A percentile compares a stretch with the other conserved stretches of the same genome.
phyloP scores from a whole-genome alignment of 768 basidiomycete species.

The Clitopilus hobsonii region DNA sequence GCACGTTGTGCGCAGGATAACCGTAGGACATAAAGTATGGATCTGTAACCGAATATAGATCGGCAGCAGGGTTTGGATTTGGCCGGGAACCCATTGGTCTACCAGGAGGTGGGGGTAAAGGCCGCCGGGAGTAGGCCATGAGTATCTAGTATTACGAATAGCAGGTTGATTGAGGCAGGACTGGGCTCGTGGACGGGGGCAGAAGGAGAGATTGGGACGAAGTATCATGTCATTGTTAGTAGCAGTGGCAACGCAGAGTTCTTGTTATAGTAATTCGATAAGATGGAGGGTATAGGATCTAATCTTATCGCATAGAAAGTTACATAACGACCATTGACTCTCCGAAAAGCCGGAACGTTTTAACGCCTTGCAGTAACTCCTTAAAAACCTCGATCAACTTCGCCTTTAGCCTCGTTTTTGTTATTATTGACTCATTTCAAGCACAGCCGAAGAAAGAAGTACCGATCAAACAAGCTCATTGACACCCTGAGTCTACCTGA shows the following conservation, averaged over 20 bases:
- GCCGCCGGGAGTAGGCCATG: slow-evolving; percentile 20
- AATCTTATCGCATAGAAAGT: not conserved
- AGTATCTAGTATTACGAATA: not conserved
- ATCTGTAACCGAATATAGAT: slow-evolving; percentile 24
- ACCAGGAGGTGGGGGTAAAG: slow-evolving; percentile 21
- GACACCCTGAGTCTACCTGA: not conserved
- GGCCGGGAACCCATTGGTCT: slow-evolving; percentile 23
- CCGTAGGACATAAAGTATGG: slow-evolving; percentile 37
- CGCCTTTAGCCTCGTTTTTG: not conserved
- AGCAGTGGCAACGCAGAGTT: not conserved
- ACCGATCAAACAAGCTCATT: slow-evolving; percentile 1
- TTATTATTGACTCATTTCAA: not conserved
- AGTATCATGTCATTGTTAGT: not conserved
- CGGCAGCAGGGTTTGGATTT: slow-evolving; percentile 20
- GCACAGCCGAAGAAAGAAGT: not conserved
- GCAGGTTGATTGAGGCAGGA: too few species aligned
- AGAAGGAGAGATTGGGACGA: not conserved
- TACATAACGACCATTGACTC: not conserved
- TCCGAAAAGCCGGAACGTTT: slow-evolving; percentile 1
- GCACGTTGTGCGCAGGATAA: slow-evolving; percentile 34
- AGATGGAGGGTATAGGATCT: not conserved
- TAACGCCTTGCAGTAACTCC: not conserved
- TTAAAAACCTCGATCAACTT: not conserved
- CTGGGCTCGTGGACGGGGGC: not conserved
- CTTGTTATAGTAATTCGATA: not conserved